Conservation (phyloP, 2,329 filamentous ascomycete genomes). For the Cladosporium sp. region DNA sequence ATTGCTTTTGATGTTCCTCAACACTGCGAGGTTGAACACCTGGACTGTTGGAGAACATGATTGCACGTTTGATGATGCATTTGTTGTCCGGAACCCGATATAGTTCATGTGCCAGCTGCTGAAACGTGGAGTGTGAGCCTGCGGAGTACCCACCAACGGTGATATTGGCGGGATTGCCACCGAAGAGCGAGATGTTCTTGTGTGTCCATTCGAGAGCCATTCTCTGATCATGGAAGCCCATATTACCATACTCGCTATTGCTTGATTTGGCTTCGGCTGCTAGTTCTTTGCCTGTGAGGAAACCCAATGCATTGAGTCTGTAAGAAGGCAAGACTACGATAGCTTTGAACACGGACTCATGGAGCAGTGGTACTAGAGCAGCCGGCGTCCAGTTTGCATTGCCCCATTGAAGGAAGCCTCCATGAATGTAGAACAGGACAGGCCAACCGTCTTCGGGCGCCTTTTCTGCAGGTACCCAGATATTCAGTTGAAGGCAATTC, state of each 20-base stretch:
- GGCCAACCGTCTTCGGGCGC: constrained; percentile 50
- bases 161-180: constrained; percentile 48
- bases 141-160: constrained; percentile 55
- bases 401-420: constrained; percentile 55
- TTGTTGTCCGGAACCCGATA: constrained; percentile 42
- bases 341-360: constrained; percentile 46
- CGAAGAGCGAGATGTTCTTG: constrained; percentile 49
- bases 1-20: constrained; percentile 47
- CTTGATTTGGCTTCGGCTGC: constrained; percentile 35
- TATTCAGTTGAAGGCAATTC: constrained; percentile 54
- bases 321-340: constrained; percentile 55
- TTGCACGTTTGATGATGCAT: constrained; percentile 46
- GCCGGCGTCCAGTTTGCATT: constrained; percentile 42
- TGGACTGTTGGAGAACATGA: constrained; percentile 54
- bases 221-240: constrained; percentile 57
- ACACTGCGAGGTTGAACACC: constrained; percentile 50
- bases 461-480: constrained; percentile 50
- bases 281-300: constrained; percentile 49
- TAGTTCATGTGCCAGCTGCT: constrained; percentile 55
- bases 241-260: constrained; percentile 43
- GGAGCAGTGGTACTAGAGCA: constrained; percentile 44
- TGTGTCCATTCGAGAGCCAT: constrained; percentile 54
- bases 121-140: constrained; percentile 53
- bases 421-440: constrained; percentile 55
- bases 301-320: constrained; percentile 54